A percentile compares a stretch with the other conserved stretches of the same genome.
These are phyloP conservation scores for Urochloa ruziziensis DNA, from an alignment of 176 grass and related monocot genomes.

Conservation along the genomic window DNA sequence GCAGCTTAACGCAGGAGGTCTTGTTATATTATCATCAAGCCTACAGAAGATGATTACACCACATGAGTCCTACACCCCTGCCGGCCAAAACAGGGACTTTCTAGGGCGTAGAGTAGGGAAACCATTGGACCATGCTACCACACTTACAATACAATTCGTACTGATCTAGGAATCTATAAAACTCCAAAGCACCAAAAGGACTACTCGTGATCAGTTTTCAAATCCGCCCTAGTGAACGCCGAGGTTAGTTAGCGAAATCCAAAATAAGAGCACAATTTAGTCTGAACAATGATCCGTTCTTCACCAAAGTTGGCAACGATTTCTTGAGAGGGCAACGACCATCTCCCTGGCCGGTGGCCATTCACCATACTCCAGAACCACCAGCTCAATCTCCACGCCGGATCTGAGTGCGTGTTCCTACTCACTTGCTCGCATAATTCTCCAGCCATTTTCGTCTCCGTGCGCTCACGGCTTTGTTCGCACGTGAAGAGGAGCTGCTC, in stretches of 20 bases:
- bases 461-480: neutral
- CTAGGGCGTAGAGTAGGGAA: neutral
- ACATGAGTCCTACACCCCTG: neutral
- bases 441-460: neutral
- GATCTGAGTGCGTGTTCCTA: neutral
- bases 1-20: neutral
- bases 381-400: neutral
- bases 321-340: neutral
- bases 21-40: neutral
- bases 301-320: neutral
- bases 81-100: neutral
- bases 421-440: neutral
- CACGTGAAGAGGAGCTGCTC: neutral
- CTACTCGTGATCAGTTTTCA: conserved; percentile 5
- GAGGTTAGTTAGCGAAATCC: neutral
- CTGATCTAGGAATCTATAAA: neutral
- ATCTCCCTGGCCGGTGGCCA: neutral
- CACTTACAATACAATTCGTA: neutral
- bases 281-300: neutral
- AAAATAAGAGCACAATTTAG: neutral
- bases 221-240: neutral
- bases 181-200: neutral
- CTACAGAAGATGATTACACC: neutral
- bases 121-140: conserved; percentile 17
- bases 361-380: neutral